Base-by-base conservation (phyloP, 1,139 yeast genomes). In the Geotrichum cucujoidarum region DNA sequence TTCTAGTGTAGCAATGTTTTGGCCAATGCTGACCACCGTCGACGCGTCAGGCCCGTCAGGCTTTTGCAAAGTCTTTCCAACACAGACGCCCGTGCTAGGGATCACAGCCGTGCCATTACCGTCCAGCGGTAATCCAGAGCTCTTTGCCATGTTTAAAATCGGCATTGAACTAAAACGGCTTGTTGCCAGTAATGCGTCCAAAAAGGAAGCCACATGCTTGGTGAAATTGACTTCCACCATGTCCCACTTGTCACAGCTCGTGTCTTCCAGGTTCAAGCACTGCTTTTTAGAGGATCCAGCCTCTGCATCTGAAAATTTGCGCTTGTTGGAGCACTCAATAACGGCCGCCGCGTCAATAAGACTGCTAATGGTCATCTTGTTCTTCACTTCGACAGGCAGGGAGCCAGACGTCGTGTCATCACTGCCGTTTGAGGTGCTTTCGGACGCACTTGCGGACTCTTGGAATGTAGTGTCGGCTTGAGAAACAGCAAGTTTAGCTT, bases 1-100 rank as follows among this genome's bases (percentile, higher is more conserved):
- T 50, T 66, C 70, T 30, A 65, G 50, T 38, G 57, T 61, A 31
- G 58, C 68, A 57, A 51, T 51, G 49, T 57, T 56, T 35, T 59
- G 61, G 22, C 55, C 59, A 24, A 45, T 36, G 8, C 47, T 48
- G 24, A 46, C 45, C n/a, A 46, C 34, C 32, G 39, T 40, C n/a
- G 44, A 27, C 40, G 40, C 43, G 27, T 48, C 46, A 14, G 45
- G 16, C 8, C 10, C 10, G 27, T 24, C 27, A 24, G 10, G 10
- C 27, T 24, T 24, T 33, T n/a, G 30, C 25, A 29, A 36, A 17
- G 30, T 18, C 8, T 22, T 22, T 10, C 30, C 40, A n/a, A 45
- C 24, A 10, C 37, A 34, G 31, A 29, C 35, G n/a, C 39, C 27
- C 27, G 40, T 41, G 21, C 41, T 43, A 17, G 51, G 51, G 22